A percentile compares a stretch with the other conserved stretches of the same genome.
phyloP scores from a whole-genome alignment of 148 eudicot genomes.

The Camellia lanceoleosa region DNA sequence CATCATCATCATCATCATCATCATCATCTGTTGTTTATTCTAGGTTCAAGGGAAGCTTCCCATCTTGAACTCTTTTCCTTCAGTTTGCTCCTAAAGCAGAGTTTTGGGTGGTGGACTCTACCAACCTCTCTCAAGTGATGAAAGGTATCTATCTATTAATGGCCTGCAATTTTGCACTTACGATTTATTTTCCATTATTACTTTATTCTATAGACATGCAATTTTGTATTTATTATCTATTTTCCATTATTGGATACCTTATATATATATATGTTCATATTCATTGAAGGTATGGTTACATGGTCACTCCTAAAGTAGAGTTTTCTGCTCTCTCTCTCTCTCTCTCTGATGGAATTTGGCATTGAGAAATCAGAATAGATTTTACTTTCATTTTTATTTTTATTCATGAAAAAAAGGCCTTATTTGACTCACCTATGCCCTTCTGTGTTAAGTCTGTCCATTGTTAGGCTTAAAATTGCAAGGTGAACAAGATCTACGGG shows the following conservation, averaged over 20 bases:
- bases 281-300: too few relatives aligned
- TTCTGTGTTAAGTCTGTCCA: too few relatives aligned
- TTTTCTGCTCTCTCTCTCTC: neutral
- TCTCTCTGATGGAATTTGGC: neutral
- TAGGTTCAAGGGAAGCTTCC: constrained; percentile 20
- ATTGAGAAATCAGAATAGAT: too few relatives aligned
- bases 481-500: too few relatives aligned
- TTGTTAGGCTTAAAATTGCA: too few relatives aligned
- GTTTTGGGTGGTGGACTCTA: neutral
- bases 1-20: constrained; percentile 24
- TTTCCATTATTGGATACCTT: neutral
- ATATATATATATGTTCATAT: too few relatives aligned
- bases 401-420: too few relatives aligned
- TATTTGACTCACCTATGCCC: too few relatives aligned
- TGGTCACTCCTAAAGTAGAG: neutral
- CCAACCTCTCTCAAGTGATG: neutral
- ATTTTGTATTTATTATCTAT: neutral
- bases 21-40: constrained; percentile 24
- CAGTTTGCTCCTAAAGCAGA: neutral
- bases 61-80: constrained; percentile 15
- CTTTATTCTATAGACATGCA: neutral
- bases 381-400: too few relatives aligned
- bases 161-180: neutral
- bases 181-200: neutral
- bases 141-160: neutral